Evolutionary conservation across 164 flowering plant species (phyloP), one percentile per base, ranked within the genome.

Genomic region (Chimonanthus praecox): DNA sequence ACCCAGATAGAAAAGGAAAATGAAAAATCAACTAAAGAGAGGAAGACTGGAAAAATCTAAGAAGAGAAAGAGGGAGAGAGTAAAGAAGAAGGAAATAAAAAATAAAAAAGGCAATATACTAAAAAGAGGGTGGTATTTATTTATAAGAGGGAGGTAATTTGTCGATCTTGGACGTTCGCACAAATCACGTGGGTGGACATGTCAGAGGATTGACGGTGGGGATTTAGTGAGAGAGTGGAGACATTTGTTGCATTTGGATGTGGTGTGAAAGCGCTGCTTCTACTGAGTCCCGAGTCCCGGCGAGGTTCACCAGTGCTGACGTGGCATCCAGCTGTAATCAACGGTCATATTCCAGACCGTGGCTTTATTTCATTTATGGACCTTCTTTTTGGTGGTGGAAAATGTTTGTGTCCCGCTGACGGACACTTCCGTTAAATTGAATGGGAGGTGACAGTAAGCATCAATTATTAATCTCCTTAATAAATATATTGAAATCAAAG

Each of bases 281-380:
- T 2, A 54, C 15, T 54, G 1, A 54, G 60, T 54, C 60, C 11
- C 60, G 8, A 8, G 21, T 15, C 64, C 21, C 64, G 21, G 20
- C 64, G 64, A 62, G 64, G 64, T 7, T 51, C 58, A 7, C 8
- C 68, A 65, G 49, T 65, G 68, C 44, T 65, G 68, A 65, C 68
- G 45, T 65, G 68, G 68, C 20, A 44, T 15, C 64, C 48, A 65
- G 68, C 68, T 65, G 68, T 33, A 45, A 44, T 65, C 68, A 65
- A 65, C 68, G 68, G 68, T 65, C 49, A 4, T 45, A 65, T 65
- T 65, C 68, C 33, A 33, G 33, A 33, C 33, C 33, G 33, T 33
- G 33, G 33, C 33, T 33, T 33, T 33, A 33, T 33, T 33, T 33
- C 33, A 33, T 33, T 33, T 33, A 0, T 33, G 33, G 33, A 33